Evolutionary conservation across 2,329 filamentous ascomycete genomes (phyloP).

Genomic region (Aureobasidium zeae): DNA sequence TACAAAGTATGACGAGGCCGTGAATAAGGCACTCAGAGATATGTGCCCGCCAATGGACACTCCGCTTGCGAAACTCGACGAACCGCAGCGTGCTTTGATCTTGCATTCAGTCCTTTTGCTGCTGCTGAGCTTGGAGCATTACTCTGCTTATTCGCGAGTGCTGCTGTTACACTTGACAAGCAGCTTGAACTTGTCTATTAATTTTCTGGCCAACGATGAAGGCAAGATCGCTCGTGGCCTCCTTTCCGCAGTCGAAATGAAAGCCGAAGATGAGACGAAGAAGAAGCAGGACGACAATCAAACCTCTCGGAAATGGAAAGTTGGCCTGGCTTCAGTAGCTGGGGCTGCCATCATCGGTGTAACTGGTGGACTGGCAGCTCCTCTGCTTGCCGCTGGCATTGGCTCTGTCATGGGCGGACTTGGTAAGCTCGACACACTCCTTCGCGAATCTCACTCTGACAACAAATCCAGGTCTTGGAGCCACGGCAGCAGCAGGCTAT

Average conservation of each 20-base stretch:
- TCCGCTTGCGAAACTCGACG: constrained; percentile 27
- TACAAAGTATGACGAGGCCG: constrained; percentile 23
- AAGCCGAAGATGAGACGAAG: constrained; percentile 65
- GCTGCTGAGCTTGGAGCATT: constrained; percentile 32
- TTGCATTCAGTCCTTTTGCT: constrained; percentile 31
- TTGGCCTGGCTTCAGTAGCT: constrained; percentile 77
- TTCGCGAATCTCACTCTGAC: background rate
- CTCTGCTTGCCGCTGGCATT: constrained; percentile 68
- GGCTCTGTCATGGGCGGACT: constrained; percentile 69
- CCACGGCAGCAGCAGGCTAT: constrained; percentile 65
- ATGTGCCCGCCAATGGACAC: constrained; percentile 33
- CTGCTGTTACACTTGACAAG: constrained; percentile 29
- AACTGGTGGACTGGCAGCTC: constrained; percentile 69
- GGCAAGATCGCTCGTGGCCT: constrained; percentile 64
- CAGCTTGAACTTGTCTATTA: constrained; percentile 27
- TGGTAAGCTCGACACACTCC: background rate
- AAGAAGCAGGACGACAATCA: constrained; percentile 62
- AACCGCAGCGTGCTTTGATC: constrained; percentile 29
- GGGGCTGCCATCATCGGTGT: constrained; percentile 79
- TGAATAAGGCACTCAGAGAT: constrained; percentile 24
- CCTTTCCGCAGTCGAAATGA: constrained; percentile 67
- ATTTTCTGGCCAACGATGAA: constrained; percentile 37
- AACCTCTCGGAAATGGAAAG: constrained; percentile 63
- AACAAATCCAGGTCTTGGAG: constrained; percentile 51
- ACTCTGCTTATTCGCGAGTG: constrained; percentile 30